Percentiles rank a stretch among this genome's conserved stretches.
Conservation (phyloP, 2,329 filamentous ascomycete species). For the Ophiosphaerella herpotricha region DNA sequence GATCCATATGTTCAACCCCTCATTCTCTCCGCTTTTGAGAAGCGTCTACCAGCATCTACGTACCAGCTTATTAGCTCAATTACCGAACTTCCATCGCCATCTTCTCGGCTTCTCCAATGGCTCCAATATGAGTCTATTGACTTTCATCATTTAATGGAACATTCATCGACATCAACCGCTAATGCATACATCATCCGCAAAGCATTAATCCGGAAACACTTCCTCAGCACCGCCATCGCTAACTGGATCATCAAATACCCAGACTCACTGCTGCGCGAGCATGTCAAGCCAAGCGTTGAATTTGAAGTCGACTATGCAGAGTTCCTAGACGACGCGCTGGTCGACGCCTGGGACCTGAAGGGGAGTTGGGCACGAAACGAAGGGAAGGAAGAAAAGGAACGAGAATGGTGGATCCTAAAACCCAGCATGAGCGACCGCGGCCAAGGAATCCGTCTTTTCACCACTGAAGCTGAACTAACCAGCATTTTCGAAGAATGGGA, state of each 20-base stretch:
- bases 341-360: constrained; percentile 86
- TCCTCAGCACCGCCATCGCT: constrained; percentile 79
- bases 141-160: constrained; percentile 72
- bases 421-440: constrained; percentile 97
- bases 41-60: constrained; percentile 60
- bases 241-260: constrained; percentile 88
- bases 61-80: constrained; percentile 62
- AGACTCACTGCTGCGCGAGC: constrained; percentile 65
- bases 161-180: constrained; percentile 67
- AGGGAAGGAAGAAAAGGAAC: constrained; percentile 45
- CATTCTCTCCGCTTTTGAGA: constrained; percentile 72
- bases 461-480: constrained; percentile 80
- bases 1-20: constrained; percentile 89
- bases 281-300: constrained; percentile 78
- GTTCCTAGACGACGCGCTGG: constrained; percentile 89
- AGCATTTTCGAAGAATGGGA: constrained; percentile 93
- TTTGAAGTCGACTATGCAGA: constrained; percentile 98
- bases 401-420: constrained; percentile 97
- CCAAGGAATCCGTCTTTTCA: constrained; percentile 90
- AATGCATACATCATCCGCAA: constrained; percentile 97
- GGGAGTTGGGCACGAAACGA: constrained; percentile 77
- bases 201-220: constrained; percentile 95
- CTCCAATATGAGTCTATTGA: constrained; percentile 85
- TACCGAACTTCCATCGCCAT: constrained; percentile 53
- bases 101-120: constrained; percentile 71